Evolutionary conservation across 768 basidiomycete species (phyloP), one percentile per base, ranked within the genome.

Genomic region (Tremella yokohamensis): DNA sequence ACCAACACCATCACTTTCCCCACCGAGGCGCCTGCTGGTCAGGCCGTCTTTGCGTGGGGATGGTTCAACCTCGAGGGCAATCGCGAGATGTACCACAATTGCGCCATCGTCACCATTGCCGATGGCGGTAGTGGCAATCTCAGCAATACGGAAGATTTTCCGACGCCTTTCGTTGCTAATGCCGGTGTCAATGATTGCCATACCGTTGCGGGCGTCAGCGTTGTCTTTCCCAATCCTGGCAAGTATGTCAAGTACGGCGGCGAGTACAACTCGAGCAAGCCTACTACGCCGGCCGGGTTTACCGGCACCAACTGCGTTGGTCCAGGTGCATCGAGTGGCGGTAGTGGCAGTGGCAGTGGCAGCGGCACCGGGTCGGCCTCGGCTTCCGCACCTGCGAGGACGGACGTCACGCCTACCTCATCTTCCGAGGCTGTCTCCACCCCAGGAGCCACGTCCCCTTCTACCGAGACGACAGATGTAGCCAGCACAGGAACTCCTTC

Each of bases 41-140:
- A 73, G 22, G 75, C 74, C 2, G 57, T 77, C 11, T 78, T 79
- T 53, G 65, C 70, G 11, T 79, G 79, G 79, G 65, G 64, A 26
- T 79, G 79, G 79, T 75, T 76, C 64, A 79, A 79, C 66, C 49
- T 58, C 40, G 54, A 64, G 47, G 77, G 77, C 15, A 77, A 77
- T 52, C 61, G 76, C 42, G 73, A 76, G 34, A 70, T 70, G 68
- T 70, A 65, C 56, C 68, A 73, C 52, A 74, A 76, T 54, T 76
- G 75, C 44, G 75, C 75, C 3, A 56, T 64, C 2, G 70, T 76
- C 20, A 70, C 66, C 12, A 65, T 76, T 45, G 59, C 61, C 7
- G 61, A 66, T 39, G 72, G 73, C 19, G 75, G 73, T 29, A 61
- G 64, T 12, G 73, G 73, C n/a, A 44, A 74, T 16, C 22, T 45